phyloP scores from a whole-genome alignment of 306 rosid species.

The Echinosophora koreensis region DNA sequence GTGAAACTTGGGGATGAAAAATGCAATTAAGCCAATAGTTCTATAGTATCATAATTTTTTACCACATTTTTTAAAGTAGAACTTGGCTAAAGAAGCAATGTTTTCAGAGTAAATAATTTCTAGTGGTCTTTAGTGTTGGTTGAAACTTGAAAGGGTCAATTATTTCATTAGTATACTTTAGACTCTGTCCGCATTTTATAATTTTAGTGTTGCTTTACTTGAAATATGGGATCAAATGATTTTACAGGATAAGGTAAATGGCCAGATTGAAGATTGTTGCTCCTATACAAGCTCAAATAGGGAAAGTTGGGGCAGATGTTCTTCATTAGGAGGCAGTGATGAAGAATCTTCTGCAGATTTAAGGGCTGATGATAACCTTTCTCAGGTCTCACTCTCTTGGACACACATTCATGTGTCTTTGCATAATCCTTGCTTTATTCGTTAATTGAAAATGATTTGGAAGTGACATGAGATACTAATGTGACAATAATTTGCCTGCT shows the following conservation, averaged over 20 bases:
- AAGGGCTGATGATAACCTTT: slow-evolving; percentile 60
- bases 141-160: not conserved
- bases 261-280: slow-evolving; percentile 84
- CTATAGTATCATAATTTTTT: not conserved
- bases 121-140: not conserved
- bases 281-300: slow-evolving; percentile 95
- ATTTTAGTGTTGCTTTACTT: slow-evolving; percentile 33
- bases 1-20: too few relatives aligned
- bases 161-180: not conserved
- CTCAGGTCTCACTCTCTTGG: slow-evolving; percentile 65
- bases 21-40: not conserved
- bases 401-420: slow-evolving; percentile 8
- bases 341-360: slow-evolving; percentile 80
- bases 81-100: not conserved
- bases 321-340: slow-evolving; percentile 95
- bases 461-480: not conserved
- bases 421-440: not conserved
- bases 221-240: slow-evolving; percentile 44
- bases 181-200: not conserved
- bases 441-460: slow-evolving; percentile 8
- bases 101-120: not conserved
- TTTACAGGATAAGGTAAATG: slow-evolving; percentile 75
- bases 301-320: slow-evolving; percentile 99
- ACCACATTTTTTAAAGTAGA: not conserved
- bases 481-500: not conserved